Evolutionary conservation across 1,284 basidiomycete species (phyloP).

Genomic region (Marasmius sp.): DNA sequence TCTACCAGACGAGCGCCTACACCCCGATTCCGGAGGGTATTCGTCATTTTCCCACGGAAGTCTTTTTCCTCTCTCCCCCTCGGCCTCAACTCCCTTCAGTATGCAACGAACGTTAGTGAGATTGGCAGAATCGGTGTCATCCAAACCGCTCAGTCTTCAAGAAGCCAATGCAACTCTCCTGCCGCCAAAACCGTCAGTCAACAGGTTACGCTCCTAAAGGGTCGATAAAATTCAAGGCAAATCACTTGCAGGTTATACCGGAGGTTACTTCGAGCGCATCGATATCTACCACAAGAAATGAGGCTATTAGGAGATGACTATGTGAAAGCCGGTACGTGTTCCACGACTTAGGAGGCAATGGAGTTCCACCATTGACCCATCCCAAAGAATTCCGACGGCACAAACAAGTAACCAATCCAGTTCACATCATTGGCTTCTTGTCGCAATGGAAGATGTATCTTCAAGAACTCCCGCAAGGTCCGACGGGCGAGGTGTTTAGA

Average conservation of each 20-base stretch:
- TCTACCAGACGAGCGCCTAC: too few species aligned
- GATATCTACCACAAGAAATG: constrained; percentile 77
- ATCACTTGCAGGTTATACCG: constrained; percentile 67
- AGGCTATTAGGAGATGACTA: constrained; percentile 86
- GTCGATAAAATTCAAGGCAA: not conserved
- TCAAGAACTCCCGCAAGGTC: constrained; percentile 60
- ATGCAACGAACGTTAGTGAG: constrained; percentile 28
- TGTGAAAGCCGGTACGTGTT: constrained; percentile 71
- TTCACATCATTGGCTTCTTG: constrained; percentile 89
- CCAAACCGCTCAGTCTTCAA: constrained; percentile 61
- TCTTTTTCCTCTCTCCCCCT: constrained; percentile 12
- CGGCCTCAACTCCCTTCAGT: constrained; percentile 21
- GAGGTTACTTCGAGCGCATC: constrained; percentile 77
- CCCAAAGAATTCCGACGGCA: constrained; percentile 81
- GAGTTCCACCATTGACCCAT: not conserved
- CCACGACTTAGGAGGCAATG: not conserved
- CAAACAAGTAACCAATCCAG: constrained; percentile 76
- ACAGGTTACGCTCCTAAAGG: not conserved
- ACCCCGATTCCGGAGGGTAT: too few species aligned
- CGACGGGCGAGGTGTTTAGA: constrained; percentile 46
- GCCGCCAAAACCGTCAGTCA: constrained; percentile 74
- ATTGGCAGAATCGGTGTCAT: constrained; percentile 65
- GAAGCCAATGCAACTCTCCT: constrained; percentile 72
- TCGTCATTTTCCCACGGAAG: too few species aligned
- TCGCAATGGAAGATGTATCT: constrained; percentile 93